Evolutionary conservation across 1,139 yeast genomes (phyloP).

Genomic region (Pichia sp.): DNA sequence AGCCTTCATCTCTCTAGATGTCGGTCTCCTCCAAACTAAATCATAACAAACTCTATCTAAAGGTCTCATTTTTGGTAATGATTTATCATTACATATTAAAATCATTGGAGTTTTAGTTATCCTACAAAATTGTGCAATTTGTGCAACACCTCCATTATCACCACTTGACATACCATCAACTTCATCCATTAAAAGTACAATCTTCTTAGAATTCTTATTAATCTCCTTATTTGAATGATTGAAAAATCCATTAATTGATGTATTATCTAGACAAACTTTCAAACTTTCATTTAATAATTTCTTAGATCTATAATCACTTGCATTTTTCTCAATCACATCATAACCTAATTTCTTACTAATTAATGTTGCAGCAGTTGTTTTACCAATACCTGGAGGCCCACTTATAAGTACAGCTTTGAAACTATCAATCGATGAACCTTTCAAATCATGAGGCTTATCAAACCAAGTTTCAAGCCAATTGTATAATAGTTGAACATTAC

Average conservation of each 20-base stretch:
- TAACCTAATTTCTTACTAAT: slow-evolving; percentile 62
- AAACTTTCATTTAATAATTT: slow-evolving; percentile 60
- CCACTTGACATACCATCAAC: slow-evolving; percentile 99
- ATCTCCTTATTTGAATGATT: slow-evolving; percentile 31
- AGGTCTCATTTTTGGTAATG: slow-evolving; percentile 92
- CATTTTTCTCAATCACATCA: slow-evolving; percentile 70
- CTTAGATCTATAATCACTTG: slow-evolving; percentile 87
- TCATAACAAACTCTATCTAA: slow-evolving; percentile 84
- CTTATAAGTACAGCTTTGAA: slow-evolving; percentile 79
- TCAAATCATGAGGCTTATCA: slow-evolving; percentile 45
- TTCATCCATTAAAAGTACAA: slow-evolving; percentile 94
- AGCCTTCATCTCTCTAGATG: slow-evolving; percentile 70
- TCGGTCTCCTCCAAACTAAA: slow-evolving; percentile 82
- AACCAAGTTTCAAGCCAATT: slow-evolving; percentile 82
- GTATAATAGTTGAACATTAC: slow-evolving; percentile 56
- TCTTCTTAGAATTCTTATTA: slow-evolving; percentile 32
- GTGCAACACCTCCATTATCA: slow-evolving; percentile 98
- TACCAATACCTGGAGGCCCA: slow-evolving; percentile 84
- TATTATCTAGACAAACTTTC: slow-evolving; percentile 67
- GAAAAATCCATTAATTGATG: slow-evolving; percentile 78
- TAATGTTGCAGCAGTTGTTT: slow-evolving; percentile 73
- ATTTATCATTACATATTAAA: slow-evolving; percentile 86
- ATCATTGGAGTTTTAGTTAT: slow-evolving; percentile 86
- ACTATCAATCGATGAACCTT: slow-evolving; percentile 26
- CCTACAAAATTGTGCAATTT: slow-evolving; percentile 79